Evolutionary conservation across 108 stramenopile species (phyloP).

Genomic region (Cyclotella kingstonii): DNA sequence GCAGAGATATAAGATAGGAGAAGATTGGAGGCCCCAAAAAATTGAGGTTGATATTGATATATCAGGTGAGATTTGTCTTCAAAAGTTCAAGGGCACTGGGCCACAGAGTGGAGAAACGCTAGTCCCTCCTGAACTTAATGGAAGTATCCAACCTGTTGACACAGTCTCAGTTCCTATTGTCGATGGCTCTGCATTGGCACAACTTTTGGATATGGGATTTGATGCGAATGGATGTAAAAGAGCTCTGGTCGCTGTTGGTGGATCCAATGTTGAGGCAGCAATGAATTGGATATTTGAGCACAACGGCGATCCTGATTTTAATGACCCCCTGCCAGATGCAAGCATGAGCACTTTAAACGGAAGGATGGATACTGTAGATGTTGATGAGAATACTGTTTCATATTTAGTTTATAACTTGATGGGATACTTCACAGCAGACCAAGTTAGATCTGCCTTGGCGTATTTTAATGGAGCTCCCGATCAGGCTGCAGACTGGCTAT

Average conservation of each 20-base stretch:
- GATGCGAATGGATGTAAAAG: conserved; percentile 92
- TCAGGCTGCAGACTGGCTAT: conserved; percentile 97
- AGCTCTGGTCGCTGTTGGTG: conserved; percentile 88
- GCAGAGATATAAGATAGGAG: conserved; percentile 89
- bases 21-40: conserved; percentile 93
- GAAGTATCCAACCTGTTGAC: conserved; percentile 21
- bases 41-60: conserved; percentile 94
- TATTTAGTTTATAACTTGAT: conserved; percentile 85
- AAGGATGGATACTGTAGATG: conserved; percentile 33
- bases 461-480: conserved; percentile 83
- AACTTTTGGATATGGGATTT: conserved; percentile 98
- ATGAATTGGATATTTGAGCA: conserved; percentile 99
- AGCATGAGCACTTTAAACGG: conserved; percentile 26
- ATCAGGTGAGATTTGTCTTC: conserved; percentile 85
- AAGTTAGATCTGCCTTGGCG: conserved; percentile 87
- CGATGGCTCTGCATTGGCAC: conserved; percentile 77
- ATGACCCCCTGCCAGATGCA: conserved; percentile 84
- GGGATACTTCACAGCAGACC: conserved; percentile 89
- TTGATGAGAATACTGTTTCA: conserved; percentile 72
- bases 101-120: conserved; percentile 85
- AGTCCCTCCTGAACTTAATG: conserved; percentile 69
- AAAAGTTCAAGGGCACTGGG: conserved; percentile 58
- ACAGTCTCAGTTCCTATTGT: conserved; percentile 49
- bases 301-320: conserved; percentile 95
- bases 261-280: conserved; percentile 88